Conservation (phyloP, 2,329 filamentous ascomycete genomes). For the Orbilia javanica region DNA sequence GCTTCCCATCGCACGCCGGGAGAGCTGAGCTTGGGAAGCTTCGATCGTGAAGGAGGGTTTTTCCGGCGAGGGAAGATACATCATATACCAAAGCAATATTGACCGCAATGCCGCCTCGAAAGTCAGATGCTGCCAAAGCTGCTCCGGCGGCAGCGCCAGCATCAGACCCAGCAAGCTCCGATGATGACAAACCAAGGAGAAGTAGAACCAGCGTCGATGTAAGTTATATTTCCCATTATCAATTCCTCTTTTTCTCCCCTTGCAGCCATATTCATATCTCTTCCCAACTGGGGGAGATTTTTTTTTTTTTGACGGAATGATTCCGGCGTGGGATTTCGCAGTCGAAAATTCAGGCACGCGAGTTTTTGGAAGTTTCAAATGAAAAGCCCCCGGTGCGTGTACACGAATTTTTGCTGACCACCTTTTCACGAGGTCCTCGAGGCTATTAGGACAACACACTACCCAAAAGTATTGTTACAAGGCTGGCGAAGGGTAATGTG, state of each 20-base stretch:
- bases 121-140: constrained; percentile 39
- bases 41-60: not conserved
- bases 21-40: not conserved
- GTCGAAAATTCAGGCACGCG: not conserved
- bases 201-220: constrained; percentile 45
- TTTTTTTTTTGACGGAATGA: not conserved
- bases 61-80: not conserved
- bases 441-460: constrained; percentile 76
- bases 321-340: too few species aligned
- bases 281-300: not conserved
- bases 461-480: constrained; percentile 83
- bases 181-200: constrained; percentile 38
- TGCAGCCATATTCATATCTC: too few species aligned
- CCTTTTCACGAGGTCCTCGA: not conserved
- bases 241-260: not conserved
- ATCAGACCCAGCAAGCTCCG: constrained; percentile 35
- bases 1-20: not conserved
- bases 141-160: constrained; percentile 11
- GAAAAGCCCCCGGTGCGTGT: not conserved
- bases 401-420: constrained; percentile 11
- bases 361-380: not conserved
- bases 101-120: constrained; percentile 43
- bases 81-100: not conserved
- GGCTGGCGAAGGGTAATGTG: constrained; percentile 82
- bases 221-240: not conserved